Base-by-base conservation (phyloP, 805 yeast genomes). In the Wickerhamiella kazuoi region DNA sequence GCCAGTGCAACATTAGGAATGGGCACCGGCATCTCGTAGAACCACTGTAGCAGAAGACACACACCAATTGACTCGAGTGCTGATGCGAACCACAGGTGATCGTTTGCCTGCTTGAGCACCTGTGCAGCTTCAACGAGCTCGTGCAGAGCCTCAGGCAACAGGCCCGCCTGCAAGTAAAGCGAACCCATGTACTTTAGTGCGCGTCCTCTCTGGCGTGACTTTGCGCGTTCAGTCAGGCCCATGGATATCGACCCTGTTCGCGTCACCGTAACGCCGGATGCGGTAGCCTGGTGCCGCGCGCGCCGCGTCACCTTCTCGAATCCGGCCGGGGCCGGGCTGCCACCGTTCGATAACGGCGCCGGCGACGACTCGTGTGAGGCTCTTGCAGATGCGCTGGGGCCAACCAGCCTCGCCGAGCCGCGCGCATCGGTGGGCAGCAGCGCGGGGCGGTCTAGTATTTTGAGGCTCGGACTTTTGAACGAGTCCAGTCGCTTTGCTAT, bases 21-120 rank as follows among this genome's bases (percentile, higher is more conserved):
- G 0, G 53, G 39, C 42, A 67, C 68, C 0, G 75, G 68, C 2
- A 65, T 60, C 21, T 68, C 73, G 14, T 77, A 54, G 48, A 64
- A 74, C 11, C 76, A 65, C 36, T 81, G 61, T 39, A 84, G 55
- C 4, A 78, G 55, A 31, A 78, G 55, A 43, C 80, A 71, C 1
- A 81, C 72, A 0, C 78, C 79, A 9, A 84, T 60, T 0, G 86
- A 82, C 48, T 84, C 95, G n/a, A 87, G 54, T 0, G 94, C 74
- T 21, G 87, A 76, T 0, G 78, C 97, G 13, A 82, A 64, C 97
- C 97, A 90, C 7, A 90, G 60, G 49, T 71, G 69, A 54, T 90
- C 98, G 37, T 73, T 73, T 2, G 76, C 64, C 11, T 70, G 64
- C 43, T 72, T 73, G 39, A 83, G 58, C 19, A 68, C 59, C 2